phyloP scores from a whole-genome alignment of 306 rosid species.

The Cercis canadensis region DNA sequence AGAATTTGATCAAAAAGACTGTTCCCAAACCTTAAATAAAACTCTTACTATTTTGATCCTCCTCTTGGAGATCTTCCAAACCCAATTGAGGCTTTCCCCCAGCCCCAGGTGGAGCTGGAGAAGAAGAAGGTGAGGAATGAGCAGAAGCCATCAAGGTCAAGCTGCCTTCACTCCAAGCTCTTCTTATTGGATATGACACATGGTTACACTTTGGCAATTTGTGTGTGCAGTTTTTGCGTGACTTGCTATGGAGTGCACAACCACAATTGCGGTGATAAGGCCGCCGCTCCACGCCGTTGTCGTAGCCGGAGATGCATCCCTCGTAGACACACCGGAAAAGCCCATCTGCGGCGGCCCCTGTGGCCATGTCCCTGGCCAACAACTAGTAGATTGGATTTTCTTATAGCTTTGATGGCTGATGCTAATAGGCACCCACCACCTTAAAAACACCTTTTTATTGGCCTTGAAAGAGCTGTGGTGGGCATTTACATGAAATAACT shows the following conservation, averaged over 20 bases:
- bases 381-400: not conserved
- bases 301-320: slow-evolving; percentile 53
- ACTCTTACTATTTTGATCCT: slow-evolving; percentile 1
- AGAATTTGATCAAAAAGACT: not conserved
- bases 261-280: slow-evolving; percentile 73
- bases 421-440: not conserved
- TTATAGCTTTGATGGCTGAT: not conserved
- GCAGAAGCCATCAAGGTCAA: slow-evolving; percentile 42
- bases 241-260: slow-evolving; percentile 49
- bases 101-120: slow-evolving; percentile 28
- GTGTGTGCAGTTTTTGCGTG: slow-evolving; percentile 8
- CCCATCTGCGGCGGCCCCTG: slow-evolving; percentile 49
- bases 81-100: not conserved
- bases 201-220: slow-evolving; percentile 29
- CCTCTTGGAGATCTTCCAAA: slow-evolving; percentile 25
- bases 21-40: slow-evolving; percentile 38
- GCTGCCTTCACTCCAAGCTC: slow-evolving; percentile 57
- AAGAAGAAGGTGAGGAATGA: slow-evolving; percentile 38
- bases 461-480: not conserved
- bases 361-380: slow-evolving; percentile 44
- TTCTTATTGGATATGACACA: slow-evolving; percentile 63
- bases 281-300: slow-evolving; percentile 56
- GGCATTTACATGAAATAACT: slow-evolving; percentile 16
- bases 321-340: slow-evolving; percentile 49
- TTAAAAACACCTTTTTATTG: not conserved